These are phyloP conservation scores for Perkinsus marinus DNA, from an alignment of 169 alveolate species.

Conservation along the genomic window DNA sequence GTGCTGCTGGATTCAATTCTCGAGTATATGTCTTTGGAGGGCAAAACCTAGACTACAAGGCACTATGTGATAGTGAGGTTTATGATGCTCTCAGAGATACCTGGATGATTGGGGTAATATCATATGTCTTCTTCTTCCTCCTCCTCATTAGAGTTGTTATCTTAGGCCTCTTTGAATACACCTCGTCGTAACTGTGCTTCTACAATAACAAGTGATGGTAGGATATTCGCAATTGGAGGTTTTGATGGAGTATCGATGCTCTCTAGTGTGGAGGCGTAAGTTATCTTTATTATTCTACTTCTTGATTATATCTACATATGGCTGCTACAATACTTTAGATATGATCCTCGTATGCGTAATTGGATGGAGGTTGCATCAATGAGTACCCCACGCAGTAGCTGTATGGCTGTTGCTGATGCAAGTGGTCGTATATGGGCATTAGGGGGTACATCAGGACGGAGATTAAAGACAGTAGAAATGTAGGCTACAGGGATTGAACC, in stretches of 20 bases:
- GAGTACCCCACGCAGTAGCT: constrained; percentile 52
- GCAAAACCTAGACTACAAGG: constrained; percentile 71
- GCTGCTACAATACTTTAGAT: not conserved
- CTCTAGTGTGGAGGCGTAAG: constrained; percentile 55
- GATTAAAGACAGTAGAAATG: constrained; percentile 61
- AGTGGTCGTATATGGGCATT: constrained; percentile 41
- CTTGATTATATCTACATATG: not conserved
- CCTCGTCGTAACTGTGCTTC: constrained; percentile 64
- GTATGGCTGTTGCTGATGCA: not conserved
- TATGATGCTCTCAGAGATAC: constrained; percentile 64
- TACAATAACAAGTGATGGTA: constrained; percentile 32
- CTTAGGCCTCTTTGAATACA: constrained; percentile 39
- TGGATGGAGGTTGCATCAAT: constrained; percentile 64
- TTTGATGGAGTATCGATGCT: constrained; percentile 53
- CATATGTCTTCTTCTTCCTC: not conserved
- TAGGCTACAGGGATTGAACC: not conserved
- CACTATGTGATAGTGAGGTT: constrained; percentile 71
- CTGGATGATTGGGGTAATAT: constrained; percentile 41
- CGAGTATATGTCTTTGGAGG: constrained; percentile 69
- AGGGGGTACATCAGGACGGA: constrained; percentile 68
- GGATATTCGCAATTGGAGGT: constrained; percentile 60
- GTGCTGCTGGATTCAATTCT: constrained; percentile 42
- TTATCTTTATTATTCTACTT: too few relatives aligned
- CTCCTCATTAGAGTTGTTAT: not conserved
- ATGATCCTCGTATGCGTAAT: constrained; percentile 59